phyloP scores from a whole-genome alignment of 441 rosid species.

The Pelargonium fulgidum region DNA sequence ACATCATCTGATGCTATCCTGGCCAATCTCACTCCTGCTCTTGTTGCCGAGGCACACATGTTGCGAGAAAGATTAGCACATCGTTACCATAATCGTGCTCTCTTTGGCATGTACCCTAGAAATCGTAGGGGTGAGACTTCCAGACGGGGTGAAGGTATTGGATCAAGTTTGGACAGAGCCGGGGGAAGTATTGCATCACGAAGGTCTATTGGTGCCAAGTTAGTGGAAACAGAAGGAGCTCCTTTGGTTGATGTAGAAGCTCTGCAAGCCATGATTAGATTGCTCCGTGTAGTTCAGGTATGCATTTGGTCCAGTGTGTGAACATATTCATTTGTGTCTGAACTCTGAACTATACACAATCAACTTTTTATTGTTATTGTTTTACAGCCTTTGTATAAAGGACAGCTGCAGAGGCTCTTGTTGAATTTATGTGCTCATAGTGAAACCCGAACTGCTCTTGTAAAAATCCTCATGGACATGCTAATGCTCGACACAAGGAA shows the following conservation, averaged over 20 bases:
- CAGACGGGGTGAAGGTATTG: conserved; percentile 72
- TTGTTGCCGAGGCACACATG: conserved; percentile 99
- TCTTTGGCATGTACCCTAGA: conserved; percentile 93
- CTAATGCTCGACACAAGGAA: conserved; percentile 71
- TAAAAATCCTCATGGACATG: conserved; percentile 83
- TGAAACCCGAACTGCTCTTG: conserved; percentile 73
- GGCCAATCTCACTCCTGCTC: conserved; percentile 97
- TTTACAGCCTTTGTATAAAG: conserved; percentile 89
- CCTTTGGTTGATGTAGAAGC: conserved; percentile 82
- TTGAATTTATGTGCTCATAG: conserved; percentile 87
- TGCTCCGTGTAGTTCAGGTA: conserved; percentile 96
- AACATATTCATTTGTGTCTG: background rate
- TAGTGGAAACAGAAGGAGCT: conserved; percentile 85
- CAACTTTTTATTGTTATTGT: conserved; percentile 6
- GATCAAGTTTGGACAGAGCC: conserved; percentile 59
- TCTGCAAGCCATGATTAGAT: conserved; percentile 77
- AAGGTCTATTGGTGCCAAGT: conserved; percentile 55
- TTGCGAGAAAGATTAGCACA: conserved; percentile 95
- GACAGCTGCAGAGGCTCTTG: conserved; percentile 88
- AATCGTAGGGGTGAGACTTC: conserved; percentile 94
- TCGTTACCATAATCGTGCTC: conserved; percentile 74
- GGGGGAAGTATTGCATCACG: conserved; percentile 56
- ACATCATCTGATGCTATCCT: conserved; percentile 97
- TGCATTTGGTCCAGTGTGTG: conserved; percentile 8
- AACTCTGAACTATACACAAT: too few relatives aligned